These are phyloP conservation scores for Wickerhamiella allomyrinae DNA, from an alignment of 805 yeast genomes.

Conservation along the genomic window DNA sequence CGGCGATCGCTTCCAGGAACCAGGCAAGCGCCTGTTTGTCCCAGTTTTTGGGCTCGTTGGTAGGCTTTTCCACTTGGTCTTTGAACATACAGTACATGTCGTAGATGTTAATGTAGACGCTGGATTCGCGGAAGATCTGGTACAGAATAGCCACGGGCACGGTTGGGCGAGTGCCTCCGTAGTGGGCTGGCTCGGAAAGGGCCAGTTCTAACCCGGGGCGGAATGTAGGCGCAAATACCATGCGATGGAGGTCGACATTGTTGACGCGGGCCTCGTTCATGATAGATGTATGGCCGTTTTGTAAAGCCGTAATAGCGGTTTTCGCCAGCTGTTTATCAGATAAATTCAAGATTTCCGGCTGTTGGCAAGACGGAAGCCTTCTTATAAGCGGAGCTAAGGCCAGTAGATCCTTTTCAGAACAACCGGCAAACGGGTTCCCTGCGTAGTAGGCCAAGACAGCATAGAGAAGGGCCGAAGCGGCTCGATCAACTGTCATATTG, in stretches of 20 bases:
- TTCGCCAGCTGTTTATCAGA: neutral
- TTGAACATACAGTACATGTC: slow-evolving; percentile 54
- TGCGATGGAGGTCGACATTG: slow-evolving; percentile 22
- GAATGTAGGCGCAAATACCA: slow-evolving; percentile 32
- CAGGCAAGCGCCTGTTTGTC: slow-evolving; percentile 49
- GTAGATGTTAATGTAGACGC: slow-evolving; percentile 47
- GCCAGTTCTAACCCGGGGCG: slow-evolving; percentile 31
- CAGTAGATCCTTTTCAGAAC: neutral
- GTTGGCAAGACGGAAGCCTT: slow-evolving; percentile 27
- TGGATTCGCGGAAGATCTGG: slow-evolving; percentile 66
- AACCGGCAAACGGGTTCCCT: slow-evolving; percentile 19
- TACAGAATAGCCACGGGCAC: slow-evolving; percentile 48
- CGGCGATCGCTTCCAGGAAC: slow-evolving; percentile 62
- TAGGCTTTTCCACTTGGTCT: slow-evolving; percentile 16
- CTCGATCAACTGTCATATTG: slow-evolving; percentile 1
- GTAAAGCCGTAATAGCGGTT: neutral
- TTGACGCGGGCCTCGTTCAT: slow-evolving; percentile 28
- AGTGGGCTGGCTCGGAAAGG: slow-evolving; percentile 29
- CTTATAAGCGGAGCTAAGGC: neutral
- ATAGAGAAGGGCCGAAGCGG: slow-evolving; percentile 20
- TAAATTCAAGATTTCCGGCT: neutral
- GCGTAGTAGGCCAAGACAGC: slow-evolving; percentile 25
- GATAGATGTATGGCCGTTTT: slow-evolving; percentile 23
- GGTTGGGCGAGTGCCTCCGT: slow-evolving; percentile 10
- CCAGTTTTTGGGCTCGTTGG: slow-evolving; percentile 32